Evolutionary conservation across 805 yeast genomes (phyloP).

Genomic region (Candida ascalaphidarum): DNA sequence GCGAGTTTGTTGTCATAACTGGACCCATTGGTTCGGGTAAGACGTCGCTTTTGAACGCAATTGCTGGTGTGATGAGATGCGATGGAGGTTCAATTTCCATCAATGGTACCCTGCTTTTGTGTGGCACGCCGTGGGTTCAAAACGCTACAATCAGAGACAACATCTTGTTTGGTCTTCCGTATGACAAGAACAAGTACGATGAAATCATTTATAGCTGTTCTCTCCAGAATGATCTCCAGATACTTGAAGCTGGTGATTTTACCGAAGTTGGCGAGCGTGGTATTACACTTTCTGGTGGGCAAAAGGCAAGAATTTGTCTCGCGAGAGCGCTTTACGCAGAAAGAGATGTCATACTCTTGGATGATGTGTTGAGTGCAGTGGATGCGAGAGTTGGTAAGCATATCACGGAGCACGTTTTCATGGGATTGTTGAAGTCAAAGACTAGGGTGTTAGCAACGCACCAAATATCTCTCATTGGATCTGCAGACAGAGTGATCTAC

Average conservation of each 20-base stretch:
- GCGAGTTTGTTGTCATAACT: conserved; percentile 4
- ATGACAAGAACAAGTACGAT: conserved; percentile 2
- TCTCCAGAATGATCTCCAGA: conserved; percentile 3
- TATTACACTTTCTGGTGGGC: conserved; percentile 6
- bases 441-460: conserved; percentile 5
- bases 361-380: conserved; percentile 6
- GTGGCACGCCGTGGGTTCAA: conserved; percentile 5
- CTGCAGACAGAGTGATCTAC: conserved; percentile 2
- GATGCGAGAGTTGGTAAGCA: conserved; percentile 5
- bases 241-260: conserved; percentile 4
- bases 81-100: conserved; percentile 1
- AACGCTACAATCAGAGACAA: conserved; percentile 3
- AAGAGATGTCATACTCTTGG: conserved; percentile 2
- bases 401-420: conserved; percentile 3
- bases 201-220: conserved; percentile 2
- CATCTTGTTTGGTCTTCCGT: conserved; percentile 1
- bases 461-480: conserved; percentile 3
- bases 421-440: conserved; percentile 1
- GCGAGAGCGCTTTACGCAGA: conserved; percentile 5
- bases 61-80: conserved; percentile 2
- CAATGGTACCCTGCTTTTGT: conserved; percentile 1
- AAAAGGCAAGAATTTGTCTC: conserved; percentile 5
- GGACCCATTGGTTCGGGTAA: conserved; percentile 5
- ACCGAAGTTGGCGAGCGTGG: conserved; percentile 6
- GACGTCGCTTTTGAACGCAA: conserved; percentile 3